Evolutionary conservation across 2,329 filamentous ascomycete genomes (phyloP).

Genomic region (Lasiodiplodia sp.): DNA sequence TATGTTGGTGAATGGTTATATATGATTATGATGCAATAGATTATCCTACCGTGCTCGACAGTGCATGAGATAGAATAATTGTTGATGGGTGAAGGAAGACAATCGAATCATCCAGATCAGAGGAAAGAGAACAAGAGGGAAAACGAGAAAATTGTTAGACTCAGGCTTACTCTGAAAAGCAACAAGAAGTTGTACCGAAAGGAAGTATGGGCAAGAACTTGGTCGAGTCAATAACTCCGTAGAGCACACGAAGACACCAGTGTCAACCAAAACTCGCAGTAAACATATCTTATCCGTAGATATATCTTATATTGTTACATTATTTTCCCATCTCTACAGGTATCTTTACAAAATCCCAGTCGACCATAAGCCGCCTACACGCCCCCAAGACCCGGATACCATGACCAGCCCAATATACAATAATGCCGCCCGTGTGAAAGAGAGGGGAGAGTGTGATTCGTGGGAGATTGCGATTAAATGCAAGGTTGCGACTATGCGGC

Average conservation of each 20-base stretch:
- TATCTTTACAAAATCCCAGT: constrained; percentile 19
- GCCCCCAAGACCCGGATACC: constrained; percentile 1
- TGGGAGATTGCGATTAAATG: background rate
- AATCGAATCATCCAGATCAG: too few relatives aligned
- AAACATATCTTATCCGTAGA: background rate
- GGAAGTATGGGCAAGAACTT: background rate
- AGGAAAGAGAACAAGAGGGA: too few relatives aligned
- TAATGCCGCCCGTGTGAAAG: constrained; percentile 8
- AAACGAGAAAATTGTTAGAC: too few relatives aligned
- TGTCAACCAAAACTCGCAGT: background rate
- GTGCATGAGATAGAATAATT: too few relatives aligned
- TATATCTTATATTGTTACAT: constrained; percentile 1
- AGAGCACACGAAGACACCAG: background rate
- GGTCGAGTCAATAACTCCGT: background rate
- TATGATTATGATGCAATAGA: too few relatives aligned
- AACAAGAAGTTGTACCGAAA: too few relatives aligned
- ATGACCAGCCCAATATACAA: constrained; percentile 7
- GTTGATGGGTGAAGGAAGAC: too few relatives aligned
- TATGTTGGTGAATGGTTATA: too few relatives aligned
- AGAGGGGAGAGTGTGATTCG: background rate
- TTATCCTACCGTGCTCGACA: too few relatives aligned
- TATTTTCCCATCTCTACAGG: constrained; percentile 8
- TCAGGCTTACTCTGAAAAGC: too few relatives aligned
- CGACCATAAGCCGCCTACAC: constrained; percentile 3
- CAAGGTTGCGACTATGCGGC: background rate